Conservation (phyloP, 2,329 filamentous ascomycete genomes). For the Arthrobotrys sinensis region DNA sequence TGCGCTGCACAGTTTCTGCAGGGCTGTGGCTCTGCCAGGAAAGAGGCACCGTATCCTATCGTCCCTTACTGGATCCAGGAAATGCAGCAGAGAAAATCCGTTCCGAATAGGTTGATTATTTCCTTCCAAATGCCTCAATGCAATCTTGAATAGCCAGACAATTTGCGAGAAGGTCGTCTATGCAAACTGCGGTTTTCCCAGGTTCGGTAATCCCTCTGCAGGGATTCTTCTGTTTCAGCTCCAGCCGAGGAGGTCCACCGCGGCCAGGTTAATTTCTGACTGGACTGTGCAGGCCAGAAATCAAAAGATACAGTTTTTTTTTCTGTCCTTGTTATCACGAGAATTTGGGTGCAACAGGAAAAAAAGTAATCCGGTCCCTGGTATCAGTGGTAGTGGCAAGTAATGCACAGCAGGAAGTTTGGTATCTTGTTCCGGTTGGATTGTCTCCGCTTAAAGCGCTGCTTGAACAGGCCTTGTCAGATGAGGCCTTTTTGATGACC, state of each 20-base stretch:
- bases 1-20: constrained; percentile 17
- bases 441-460: constrained; percentile 57
- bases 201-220: constrained; percentile 60
- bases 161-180: constrained; percentile 57
- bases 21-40: constrained; percentile 36
- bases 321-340: constrained; percentile 49
- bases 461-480: constrained; percentile 47
- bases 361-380: constrained; percentile 49
- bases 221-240: constrained; percentile 59
- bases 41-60: constrained; percentile 29
- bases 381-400: constrained; percentile 48
- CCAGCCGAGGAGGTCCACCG: constrained; percentile 51
- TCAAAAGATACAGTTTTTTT: constrained; percentile 30
- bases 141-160: constrained; percentile 58
- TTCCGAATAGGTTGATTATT: constrained; percentile 58
- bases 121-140: constrained; percentile 60
- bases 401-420: constrained; percentile 37
- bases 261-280: constrained; percentile 48
- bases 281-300: constrained; percentile 45
- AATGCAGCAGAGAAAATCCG: constrained; percentile 54
- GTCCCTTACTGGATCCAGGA: constrained; percentile 48
- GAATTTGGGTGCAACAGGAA: constrained; percentile 17
- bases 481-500: constrained; percentile 56
- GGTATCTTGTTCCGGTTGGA: constrained; percentile 45
- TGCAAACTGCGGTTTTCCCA: constrained; percentile 59